phyloP scores from a whole-genome alignment of 331 rosid species.

The Rosa hybrid region DNA sequence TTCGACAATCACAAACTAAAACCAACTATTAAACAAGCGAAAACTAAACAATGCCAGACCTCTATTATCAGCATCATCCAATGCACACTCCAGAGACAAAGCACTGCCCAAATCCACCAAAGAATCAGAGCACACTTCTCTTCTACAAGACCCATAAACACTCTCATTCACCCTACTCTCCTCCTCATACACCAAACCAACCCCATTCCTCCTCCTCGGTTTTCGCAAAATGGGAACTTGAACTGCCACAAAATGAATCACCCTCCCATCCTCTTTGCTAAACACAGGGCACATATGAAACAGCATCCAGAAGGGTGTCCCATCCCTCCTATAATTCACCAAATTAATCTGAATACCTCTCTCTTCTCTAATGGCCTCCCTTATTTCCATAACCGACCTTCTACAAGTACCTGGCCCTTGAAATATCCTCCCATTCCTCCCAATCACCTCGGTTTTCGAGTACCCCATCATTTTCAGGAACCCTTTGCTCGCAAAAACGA shows the following conservation, averaged over 20 bases:
- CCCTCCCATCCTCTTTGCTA: slow-evolving; percentile 45
- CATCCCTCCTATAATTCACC: slow-evolving; percentile 80
- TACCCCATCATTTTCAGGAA: slow-evolving; percentile 83
- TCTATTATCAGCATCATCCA: slow-evolving; percentile 45
- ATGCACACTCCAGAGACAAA: slow-evolving; percentile 45
- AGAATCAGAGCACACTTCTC: slow-evolving; percentile 73
- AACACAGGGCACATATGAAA: slow-evolving; percentile 75
- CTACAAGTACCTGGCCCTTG: slow-evolving; percentile 76
- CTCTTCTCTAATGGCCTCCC: slow-evolving; percentile 87
- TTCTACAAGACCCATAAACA: slow-evolving; percentile 67
- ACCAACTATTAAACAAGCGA: not conserved
- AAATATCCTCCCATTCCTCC: slow-evolving; percentile 61
- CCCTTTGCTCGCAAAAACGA: slow-evolving; percentile 77
- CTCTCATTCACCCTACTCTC: slow-evolving; percentile 39
- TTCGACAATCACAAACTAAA: not conserved
- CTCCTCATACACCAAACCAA: slow-evolving; percentile 26
- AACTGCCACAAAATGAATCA: slow-evolving; percentile 76
- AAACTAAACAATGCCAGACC: slow-evolving; percentile 41
- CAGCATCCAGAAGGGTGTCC: slow-evolving; percentile 85
- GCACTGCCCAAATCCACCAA: slow-evolving; percentile 41
- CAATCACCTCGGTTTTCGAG: slow-evolving; percentile 63
- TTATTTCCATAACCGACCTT: slow-evolving; percentile 65
- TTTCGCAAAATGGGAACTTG: slow-evolving; percentile 60
- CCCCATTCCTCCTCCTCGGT: slow-evolving; percentile 37
- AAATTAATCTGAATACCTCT: slow-evolving; percentile 47